Conservation (phyloP, 1,284 basidiomycete genomes). For the Lignosus rhinocerotis region DNA sequence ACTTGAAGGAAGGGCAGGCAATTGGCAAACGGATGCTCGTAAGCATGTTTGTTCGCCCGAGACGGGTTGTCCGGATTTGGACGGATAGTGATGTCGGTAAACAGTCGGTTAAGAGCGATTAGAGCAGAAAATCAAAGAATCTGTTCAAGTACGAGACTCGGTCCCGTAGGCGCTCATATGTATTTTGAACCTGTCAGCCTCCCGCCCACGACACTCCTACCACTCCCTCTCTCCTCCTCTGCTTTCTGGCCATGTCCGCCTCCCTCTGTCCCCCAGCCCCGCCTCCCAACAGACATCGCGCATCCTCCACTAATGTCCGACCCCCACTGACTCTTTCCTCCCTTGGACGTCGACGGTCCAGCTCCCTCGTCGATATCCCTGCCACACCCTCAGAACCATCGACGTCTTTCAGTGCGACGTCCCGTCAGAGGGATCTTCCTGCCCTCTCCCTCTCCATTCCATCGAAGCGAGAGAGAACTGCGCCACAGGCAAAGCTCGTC, state of each 20-base stretch:
- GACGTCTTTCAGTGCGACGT: constrained; percentile 26
- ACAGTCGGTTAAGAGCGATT: background rate
- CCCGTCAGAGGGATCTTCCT: constrained; percentile 19
- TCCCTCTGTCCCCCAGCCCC: constrained; percentile 32
- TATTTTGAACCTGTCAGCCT: constrained; percentile 15
- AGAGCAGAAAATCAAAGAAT: background rate
- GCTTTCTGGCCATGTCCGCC: constrained; percentile 19
- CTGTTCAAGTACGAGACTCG: background rate
- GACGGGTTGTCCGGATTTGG: constrained; percentile 12
- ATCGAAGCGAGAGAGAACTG: constrained; percentile 15
- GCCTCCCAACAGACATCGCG: constrained; percentile 49
- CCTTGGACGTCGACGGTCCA: constrained; percentile 53
- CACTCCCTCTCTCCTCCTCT: constrained; percentile 9
- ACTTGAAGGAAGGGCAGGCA: background rate
- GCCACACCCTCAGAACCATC: constrained; percentile 26
- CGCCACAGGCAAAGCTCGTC: constrained; percentile 28
- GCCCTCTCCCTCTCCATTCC: constrained; percentile 48
- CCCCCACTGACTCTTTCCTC: constrained; percentile 53
- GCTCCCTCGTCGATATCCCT: constrained; percentile 38
- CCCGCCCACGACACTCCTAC: background rate
- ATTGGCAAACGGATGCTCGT: constrained; percentile 12
- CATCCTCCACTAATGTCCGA: constrained; percentile 62
- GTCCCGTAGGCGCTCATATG: constrained; percentile 15
- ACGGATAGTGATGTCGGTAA: constrained; percentile 11
- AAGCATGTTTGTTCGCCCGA: constrained; percentile 13